These are phyloP conservation scores for Pestalotiopsis sp. DNA, from an alignment of 2,329 filamentous ascomycete species.

Conservation along the genomic window DNA sequence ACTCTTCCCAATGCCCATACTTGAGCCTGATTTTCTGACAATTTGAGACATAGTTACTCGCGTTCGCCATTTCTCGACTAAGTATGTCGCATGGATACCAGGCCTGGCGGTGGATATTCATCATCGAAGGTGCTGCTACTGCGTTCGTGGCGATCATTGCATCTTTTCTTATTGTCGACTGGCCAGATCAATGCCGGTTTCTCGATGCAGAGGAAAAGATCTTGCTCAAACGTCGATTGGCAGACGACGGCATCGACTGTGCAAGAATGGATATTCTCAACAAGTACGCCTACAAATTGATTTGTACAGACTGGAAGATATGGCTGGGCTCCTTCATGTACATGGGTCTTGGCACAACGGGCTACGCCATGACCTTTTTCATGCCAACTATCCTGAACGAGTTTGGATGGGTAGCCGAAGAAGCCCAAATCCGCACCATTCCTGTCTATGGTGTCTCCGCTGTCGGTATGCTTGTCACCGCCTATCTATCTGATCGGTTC, in stretches of 20 bases:
- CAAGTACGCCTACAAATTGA: constrained; percentile 29
- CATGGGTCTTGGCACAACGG: constrained; percentile 33
- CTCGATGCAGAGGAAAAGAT: constrained; percentile 43
- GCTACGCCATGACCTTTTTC: constrained; percentile 39
- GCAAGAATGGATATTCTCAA: constrained; percentile 34
- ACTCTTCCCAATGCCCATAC: neutral
- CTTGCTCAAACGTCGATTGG: constrained; percentile 33
- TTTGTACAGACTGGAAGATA: constrained; percentile 41
- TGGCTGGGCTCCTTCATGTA: constrained; percentile 38
- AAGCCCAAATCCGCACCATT: constrained; percentile 40
- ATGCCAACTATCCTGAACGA: constrained; percentile 44
- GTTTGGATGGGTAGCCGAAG: constrained; percentile 38
- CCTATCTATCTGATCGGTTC: constrained; percentile 35
- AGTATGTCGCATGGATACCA: constrained; percentile 42
- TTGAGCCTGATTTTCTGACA: no score
- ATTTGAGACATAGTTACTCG: constrained; percentile 37
- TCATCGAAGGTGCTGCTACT: constrained; percentile 44
- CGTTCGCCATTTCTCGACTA: constrained; percentile 49
- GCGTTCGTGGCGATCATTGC: constrained; percentile 32
- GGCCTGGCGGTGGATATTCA: constrained; percentile 52
- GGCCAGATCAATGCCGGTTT: constrained; percentile 49
- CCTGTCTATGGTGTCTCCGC: constrained; percentile 38
- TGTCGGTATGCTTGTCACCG: constrained; percentile 31
- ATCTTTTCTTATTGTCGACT: constrained; percentile 51
- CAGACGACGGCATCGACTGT: constrained; percentile 27